Base-by-base conservation (phyloP, 1,139 yeast genomes). In the Saccharomyces hybrid region DNA sequence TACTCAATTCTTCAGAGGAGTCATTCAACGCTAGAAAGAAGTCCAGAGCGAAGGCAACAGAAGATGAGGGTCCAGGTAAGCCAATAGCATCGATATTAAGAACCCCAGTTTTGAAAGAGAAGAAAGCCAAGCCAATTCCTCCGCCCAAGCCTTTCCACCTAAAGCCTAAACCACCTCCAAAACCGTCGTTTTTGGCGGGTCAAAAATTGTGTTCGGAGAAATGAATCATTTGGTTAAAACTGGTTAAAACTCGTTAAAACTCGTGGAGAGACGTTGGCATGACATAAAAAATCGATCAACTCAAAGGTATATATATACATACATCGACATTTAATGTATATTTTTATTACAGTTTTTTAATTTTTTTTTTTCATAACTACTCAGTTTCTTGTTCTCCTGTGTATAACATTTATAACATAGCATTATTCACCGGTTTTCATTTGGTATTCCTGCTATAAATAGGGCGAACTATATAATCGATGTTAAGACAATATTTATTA, bases 141-240 rank as follows among this genome's bases (percentile, higher is more conserved):
- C 65, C 68, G 5, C 57, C 61, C 6, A 65, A 65, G 50, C 67
- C 67, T 2, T 62, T 56, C 2, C 64, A 61, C 55, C 50, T 64
- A 49, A 62, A 60, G 42, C 67, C 66, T 4, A 59, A 60, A 42
- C 61, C 58, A 9, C 69, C 71, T 11, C 51, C 60, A 28, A 67
- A 67, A 57, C 70, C 71, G n/a, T 55, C 62, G 4, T 60, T 58
- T 52, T 57, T 64, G n/a, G 52, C 58, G 21, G 61, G 60, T 19
- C 59, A 54, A 50, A 58, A 54, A 31, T 42, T 56, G 9, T 38
- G n/a, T 19, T 34, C 16, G n/a, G 44, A 38, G 12, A 19, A 38
- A 19, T 38, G 3, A 24, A 38, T 8, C 4, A 16, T 19, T 8
- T 19, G 44, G 26, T 24, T 38, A 16, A 16, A 16, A n/a, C n/a